Conservation (phyloP, 139 green algal genomes). For the Chlamydomonas asymmetrica region DNA sequence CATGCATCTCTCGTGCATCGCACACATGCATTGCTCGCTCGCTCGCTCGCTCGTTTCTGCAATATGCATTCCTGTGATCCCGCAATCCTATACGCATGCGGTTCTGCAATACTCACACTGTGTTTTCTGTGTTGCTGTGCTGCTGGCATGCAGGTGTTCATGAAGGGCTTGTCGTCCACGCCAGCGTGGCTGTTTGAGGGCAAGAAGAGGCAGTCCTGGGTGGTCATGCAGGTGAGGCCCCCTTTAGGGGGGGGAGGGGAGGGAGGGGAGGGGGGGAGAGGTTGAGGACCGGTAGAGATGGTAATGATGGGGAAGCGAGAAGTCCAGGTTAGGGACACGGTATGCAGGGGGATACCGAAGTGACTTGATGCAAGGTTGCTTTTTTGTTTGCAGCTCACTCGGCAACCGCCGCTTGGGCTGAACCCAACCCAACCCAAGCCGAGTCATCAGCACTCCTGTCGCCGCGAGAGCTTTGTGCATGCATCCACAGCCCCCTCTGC, state of each 20-base stretch:
- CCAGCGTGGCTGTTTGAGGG: slow-evolving; percentile 43
- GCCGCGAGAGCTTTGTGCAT: too few relatives aligned
- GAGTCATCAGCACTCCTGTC: too few relatives aligned
- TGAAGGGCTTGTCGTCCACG: slow-evolving; percentile 35
- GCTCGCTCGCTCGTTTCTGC: too few relatives aligned
- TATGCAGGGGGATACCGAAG: neutral
- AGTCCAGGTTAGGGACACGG: neutral
- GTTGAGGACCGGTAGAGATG: neutral
- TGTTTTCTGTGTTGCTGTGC: neutral
- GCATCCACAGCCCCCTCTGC: too few relatives aligned
- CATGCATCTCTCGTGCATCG: too few relatives aligned
- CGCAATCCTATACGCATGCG: too few relatives aligned
- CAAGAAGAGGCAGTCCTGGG: slow-evolving; percentile 34
- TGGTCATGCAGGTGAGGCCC: slow-evolving; percentile 41
- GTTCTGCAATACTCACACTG: neutral
- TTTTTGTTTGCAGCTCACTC: too few relatives aligned
- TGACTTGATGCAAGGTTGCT: too few relatives aligned
- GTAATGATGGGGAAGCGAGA: neutral
- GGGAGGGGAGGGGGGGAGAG: neutral
- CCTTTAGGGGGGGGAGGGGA: neutral
- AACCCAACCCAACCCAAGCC: too few relatives aligned
- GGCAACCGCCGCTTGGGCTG: too few relatives aligned
- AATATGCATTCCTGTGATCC: too few relatives aligned
- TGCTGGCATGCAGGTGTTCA: slow-evolving; percentile 23
- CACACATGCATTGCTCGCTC: too few relatives aligned